Evolutionary conservation across 306 rosid genomes (phyloP).

Genomic region (Acmispon strigosus): DNA sequence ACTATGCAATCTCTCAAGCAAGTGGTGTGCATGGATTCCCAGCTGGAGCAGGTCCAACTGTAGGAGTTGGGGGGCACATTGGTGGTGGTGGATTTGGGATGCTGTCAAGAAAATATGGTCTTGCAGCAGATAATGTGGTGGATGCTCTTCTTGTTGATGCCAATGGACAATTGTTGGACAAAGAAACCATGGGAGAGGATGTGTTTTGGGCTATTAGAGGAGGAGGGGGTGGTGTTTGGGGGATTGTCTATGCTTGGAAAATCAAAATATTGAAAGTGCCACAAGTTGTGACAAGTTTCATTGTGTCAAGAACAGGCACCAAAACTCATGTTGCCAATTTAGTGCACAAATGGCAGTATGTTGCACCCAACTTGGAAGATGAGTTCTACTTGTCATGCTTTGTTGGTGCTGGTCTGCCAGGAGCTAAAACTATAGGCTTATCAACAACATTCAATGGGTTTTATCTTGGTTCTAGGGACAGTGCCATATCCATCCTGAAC

Average conservation of each 20-base stretch:
- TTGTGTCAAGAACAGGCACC: slow-evolving; percentile 40
- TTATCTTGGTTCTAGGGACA: slow-evolving; percentile 37
- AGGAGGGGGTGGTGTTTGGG: slow-evolving; percentile 81
- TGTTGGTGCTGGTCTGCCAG: slow-evolving; percentile 58
- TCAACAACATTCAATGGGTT: slow-evolving; percentile 53
- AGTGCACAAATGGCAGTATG: slow-evolving; percentile 63
- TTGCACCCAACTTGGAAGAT: slow-evolving; percentile 49
- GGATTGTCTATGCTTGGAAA: slow-evolving; percentile 78
- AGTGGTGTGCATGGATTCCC: slow-evolving; percentile 57
- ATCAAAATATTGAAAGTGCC: slow-evolving; percentile 51
- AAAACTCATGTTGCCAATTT: slow-evolving; percentile 32
- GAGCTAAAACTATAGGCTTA: slow-evolving; percentile 30
- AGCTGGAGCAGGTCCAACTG: slow-evolving; percentile 83
- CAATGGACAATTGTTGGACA: slow-evolving; percentile 33
- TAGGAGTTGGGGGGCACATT: slow-evolving; percentile 78
- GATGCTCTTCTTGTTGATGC: slow-evolving; percentile 61
- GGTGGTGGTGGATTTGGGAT: slow-evolving; percentile 73
- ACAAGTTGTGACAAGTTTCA: slow-evolving; percentile 36
- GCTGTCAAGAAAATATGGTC: slow-evolving; percentile 58
- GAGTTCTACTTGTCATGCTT: slow-evolving; percentile 60
- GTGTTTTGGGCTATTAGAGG: slow-evolving; percentile 93
- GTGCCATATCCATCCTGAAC: slow-evolving; percentile 29
- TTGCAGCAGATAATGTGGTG: slow-evolving; percentile 70
- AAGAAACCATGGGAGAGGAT: slow-evolving; percentile 66
- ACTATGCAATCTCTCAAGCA: slow-evolving; percentile 54